Base-by-base conservation (phyloP, 106 monocot species). In the Dioscorea alata region DNA sequence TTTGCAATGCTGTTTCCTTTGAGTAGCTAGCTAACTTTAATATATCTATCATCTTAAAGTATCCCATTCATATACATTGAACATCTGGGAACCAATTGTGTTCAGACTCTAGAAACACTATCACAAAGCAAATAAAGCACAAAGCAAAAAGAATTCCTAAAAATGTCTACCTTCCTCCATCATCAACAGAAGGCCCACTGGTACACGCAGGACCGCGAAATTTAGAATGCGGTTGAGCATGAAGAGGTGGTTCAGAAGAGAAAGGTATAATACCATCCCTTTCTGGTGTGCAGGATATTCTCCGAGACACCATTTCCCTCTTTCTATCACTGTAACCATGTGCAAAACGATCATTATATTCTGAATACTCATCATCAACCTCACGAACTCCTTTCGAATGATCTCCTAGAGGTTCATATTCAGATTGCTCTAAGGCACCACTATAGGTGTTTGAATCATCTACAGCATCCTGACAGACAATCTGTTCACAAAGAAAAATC, bases 391-490 rank as follows among this genome's bases (percentile, higher is more conserved):
- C 81, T 60, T 57, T 80, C 18, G 31, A 49, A 62, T 65, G 23
- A 34, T 75, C 66, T 61, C 67, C 75, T 57, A 18, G 52, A 18
- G 62, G 49, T 73, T 78, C 80, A 73, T 59, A 83, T 61, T 75
- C 81, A 56, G 78, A 25, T 76, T 74, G 73, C 58, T 83, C 81
- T 23, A 73, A 49, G 3, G 59, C 63, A 71, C 70, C 73, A 81
- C 72, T 75, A 49, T 80, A 59, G 23, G 57, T 67, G 35, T 23
- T 71, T 48, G 80, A 66, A 59, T 85, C 85, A 75, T 82, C 86
- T 33, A 66, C 28, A 57, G 67, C 68, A 69, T 72, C 87, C 72
- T 85, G 87, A 54, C 73, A 65, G 49, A 83, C 80, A 73, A 94
- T 90, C 94, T 94, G 76, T 71, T 70, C 35, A 61, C 6, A 4